Base-by-base conservation (phyloP, 257 asterid species). In the Scutellaria minor region DNA sequence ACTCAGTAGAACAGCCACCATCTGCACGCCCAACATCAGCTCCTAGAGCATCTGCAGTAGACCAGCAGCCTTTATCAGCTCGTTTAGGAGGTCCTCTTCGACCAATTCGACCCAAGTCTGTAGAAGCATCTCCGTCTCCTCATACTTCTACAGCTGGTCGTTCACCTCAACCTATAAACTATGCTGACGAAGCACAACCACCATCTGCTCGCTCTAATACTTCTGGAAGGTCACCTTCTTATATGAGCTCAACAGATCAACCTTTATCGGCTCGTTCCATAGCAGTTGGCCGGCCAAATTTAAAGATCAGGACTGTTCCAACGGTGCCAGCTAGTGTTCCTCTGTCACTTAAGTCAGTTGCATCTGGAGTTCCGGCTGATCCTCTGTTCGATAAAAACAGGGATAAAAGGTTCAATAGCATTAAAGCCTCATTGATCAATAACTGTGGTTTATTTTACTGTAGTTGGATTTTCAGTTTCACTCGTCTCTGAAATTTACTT, bases 241-340 rank as follows among this genome's bases (percentile, higher is more conserved):
- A 64, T 50, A 14, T 11, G 53, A 78, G 74, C 70, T 46, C 61
- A 41, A 6, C 7, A 6, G 97, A 93, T 66, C 96, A 90, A 35
- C 96, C 96, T 75, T 77, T 76, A n/a, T 91, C 96, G 35, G 94
- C 96, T 65, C 95, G 91, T 72, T 57, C 64, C 46, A 53, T 54
- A 2, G 68, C 85, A 42, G 62, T 75, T 60, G 81, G 82, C 11
- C 82, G 90, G 66, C 92, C 88, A 58, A 77, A 75, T 70, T 61
- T 84, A 45, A 82, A 79, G 69, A 85, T 77, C 78, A 91, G 84
- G 83, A 75, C 88, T 6, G 80, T 62, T 77, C 27, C 89, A 39
- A 70, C 76, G 79, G 85, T 82, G 50, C 96, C 97, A 27, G 79
- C 89, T 13, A 75, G 27, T 73, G 84, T 85, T 53, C 85, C 94